A percentile compares a stretch with the other conserved stretches of the same genome.
These are phyloP conservation scores for Thalassiosira livingstoniorum DNA, from an alignment of 352 stramenopile genomes.

Conservation along the genomic window DNA sequence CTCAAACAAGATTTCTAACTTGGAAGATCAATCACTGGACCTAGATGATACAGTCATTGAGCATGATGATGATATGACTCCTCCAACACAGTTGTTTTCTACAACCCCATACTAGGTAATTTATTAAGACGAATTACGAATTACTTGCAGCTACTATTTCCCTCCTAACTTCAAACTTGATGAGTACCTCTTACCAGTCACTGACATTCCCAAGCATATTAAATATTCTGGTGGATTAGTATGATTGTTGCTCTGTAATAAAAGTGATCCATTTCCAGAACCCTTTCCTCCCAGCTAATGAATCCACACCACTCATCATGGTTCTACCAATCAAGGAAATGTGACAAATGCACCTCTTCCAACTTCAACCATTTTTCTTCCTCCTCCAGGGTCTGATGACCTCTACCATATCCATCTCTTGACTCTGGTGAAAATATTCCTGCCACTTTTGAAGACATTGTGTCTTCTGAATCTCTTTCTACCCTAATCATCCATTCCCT, in stretches of 20 bases:
- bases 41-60: constrained; percentile 12
- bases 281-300: constrained; percentile 19
- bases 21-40: constrained; percentile 15
- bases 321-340: background rate
- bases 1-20: background rate
- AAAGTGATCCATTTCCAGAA: constrained; percentile 22
- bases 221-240: constrained; percentile 14
- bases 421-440: no score
- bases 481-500: no score
- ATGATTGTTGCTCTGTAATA: constrained; percentile 10
- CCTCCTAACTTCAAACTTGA: constrained; percentile 21
- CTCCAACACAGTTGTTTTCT: constrained; percentile 24
- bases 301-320: background rate
- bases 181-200: background rate
- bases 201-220: constrained; percentile 8
- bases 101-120: no score
- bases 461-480: no score
- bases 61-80: background rate
- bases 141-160: constrained; percentile 18
- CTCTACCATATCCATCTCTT: background rate
- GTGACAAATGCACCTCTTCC: constrained; percentile 2
- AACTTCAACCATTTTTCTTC: background rate
- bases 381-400: background rate
- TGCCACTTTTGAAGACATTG: no score
- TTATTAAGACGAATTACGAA: no score